Evolutionary conservation across 2,329 filamentous ascomycete genomes (phyloP), one percentile per base, ranked within the genome.

Genomic region (Blastomyces parvus): DNA sequence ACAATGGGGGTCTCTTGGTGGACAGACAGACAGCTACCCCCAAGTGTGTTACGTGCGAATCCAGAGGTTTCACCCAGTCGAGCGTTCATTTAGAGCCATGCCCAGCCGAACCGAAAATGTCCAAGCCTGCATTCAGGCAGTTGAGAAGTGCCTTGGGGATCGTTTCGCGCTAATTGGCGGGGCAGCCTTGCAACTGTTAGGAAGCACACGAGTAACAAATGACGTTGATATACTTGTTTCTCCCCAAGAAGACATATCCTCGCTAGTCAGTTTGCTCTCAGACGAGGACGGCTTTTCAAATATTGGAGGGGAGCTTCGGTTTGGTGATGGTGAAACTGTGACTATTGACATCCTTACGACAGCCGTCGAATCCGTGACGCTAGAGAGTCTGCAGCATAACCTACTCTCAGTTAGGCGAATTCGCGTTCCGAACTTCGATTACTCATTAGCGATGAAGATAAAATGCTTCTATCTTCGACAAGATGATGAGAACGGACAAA

Each of bases 311-410:
- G 19, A 40, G 19, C 27, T 56, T 22, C 14, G 11, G 11, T 56
- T 56, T 56, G 33, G 19, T n/a, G 53, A 40, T 33, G 53, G 13
- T n/a, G 48, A 52, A 52, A 22, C 27, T 5, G 53, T 56, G 19
- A 14, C 53, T 1, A 3, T 62, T 33, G 50, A 71, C 67, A 66
- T 71, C 68, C 67, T 69, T 67, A 64, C 70, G 66, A 50, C 70
- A 69, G 33, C 69, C 66, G 64, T 70, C 70, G 60, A 71, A 67
- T 57, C 11, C 3, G 30, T 56, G n/a, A 36, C 48, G 2, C 57
- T 62, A 11, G 30, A 62, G 17, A 30, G 57, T 9, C 22, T 52
- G 25, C 11, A 7, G 9, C 30, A 3, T 14, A n/a, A 62, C 27
- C 19, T 30, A 2, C n/a, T 42, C 22, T 8, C 48, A n/a, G 1